Evolutionary conservation across 1,284 basidiomycete species (phyloP), one percentile per base, ranked within the genome.

Genomic region (Apiotrichum gamsii): DNA sequence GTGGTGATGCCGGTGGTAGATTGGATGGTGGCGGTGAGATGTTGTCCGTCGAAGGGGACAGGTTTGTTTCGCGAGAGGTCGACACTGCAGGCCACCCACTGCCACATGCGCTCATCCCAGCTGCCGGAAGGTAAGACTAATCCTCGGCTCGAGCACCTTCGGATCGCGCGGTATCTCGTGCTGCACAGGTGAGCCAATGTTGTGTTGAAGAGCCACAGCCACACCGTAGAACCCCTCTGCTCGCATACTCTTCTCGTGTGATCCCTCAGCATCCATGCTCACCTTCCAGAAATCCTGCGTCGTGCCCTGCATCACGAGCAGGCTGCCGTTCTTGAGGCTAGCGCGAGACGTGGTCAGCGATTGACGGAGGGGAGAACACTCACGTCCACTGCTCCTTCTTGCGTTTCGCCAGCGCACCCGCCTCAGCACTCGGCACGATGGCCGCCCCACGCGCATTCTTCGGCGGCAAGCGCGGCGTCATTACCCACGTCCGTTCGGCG

Each of bases 251-350:
- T n/a, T n/a, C n/a, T n/a, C n/a, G n/a, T n/a, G n/a, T n/a, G n/a
- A n/a, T n/a, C n/a, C n/a, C n/a, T 40, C 29, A 40, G 29, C 28
- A 34, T 9, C 25, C 25, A 2, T 16, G 18, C 31, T 9, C 35
- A 74, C 73, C 54, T 77, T 79, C 73, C 77, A 80, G 31, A 64
- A 71, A 28, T 73, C 63, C 52, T 79, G 78, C 5, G 76, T 78
- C 18, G 51, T 56, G 32, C 77, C 77, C 50, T 77, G 76, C 78
- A 79, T 79, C 15, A 79, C 70, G 18, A 79, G 57, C 36, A 80
- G 51, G 42, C 76, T 77, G 1, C 78, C 77, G 33, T 74, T 72
- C 2, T 46, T 68, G 14, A 79, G 62, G 9, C 66, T 67, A 41
- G 19, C n/a, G 29, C 40, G 42, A 42, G 43, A 39, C 15, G 21